These are phyloP conservation scores for Rasamsonia emersonii DNA, from an alignment of 2,329 filamentous ascomycete species.

Conservation along the genomic window DNA sequence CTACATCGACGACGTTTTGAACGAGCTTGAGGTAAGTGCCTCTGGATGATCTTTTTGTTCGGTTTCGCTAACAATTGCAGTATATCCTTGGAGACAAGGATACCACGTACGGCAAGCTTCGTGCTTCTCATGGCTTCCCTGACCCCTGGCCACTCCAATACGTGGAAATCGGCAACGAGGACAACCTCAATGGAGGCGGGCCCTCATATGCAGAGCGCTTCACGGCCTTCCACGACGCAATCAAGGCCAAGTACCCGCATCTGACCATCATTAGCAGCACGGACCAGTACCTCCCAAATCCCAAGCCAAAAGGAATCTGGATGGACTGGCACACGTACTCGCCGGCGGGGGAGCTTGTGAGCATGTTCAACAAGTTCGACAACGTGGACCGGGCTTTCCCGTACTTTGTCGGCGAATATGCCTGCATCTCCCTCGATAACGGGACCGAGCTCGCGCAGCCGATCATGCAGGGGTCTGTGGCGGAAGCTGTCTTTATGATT, in stretches of 20 bases:
- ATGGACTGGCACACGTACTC: slow-evolving; percentile 43
- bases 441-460: not conserved
- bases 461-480: slow-evolving; percentile 43
- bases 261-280: slow-evolving; percentile 37
- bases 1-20: slow-evolving; percentile 26
- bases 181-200: slow-evolving; percentile 49
- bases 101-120: slow-evolving; percentile 34
- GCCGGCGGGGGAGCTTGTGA: slow-evolving; percentile 43
- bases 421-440: slow-evolving; percentile 2
- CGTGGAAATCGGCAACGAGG: slow-evolving; percentile 62
- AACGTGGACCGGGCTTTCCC: slow-evolving; percentile 21
- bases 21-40: slow-evolving; percentile 20
- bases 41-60: slow-evolving; percentile 7
- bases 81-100: slow-evolving; percentile 14
- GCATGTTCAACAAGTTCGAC: slow-evolving; percentile 47
- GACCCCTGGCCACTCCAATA: slow-evolving; percentile 53
- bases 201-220: slow-evolving; percentile 49
- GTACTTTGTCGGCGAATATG: slow-evolving; percentile 6
- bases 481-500: slow-evolving; percentile 57
- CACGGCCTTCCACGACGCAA: slow-evolving; percentile 51
- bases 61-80: slow-evolving; percentile 15
- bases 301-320: slow-evolving; percentile 11
- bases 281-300: not conserved
- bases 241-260: slow-evolving; percentile 48
- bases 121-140: slow-evolving; percentile 52